Evolutionary conservation across 2,329 filamentous ascomycete species (phyloP).

Genomic region (Sporothrix phasma): DNA sequence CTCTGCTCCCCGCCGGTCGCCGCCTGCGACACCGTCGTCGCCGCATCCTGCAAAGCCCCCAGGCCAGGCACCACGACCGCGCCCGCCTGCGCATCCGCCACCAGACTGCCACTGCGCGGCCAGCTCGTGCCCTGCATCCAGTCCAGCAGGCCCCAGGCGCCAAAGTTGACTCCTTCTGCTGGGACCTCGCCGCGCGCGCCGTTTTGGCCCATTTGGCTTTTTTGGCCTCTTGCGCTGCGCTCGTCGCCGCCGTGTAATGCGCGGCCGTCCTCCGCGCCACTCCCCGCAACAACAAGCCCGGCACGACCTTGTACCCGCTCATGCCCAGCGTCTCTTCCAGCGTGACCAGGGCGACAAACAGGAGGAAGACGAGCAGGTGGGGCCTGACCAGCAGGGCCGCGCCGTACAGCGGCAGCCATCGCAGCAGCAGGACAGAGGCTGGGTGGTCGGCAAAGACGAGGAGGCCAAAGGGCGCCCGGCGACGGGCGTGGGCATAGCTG

Average conservation of each 20-base stretch:
- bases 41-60: background rate
- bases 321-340: constrained; percentile 57
- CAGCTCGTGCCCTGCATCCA: constrained; percentile 48
- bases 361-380: constrained; percentile 62
- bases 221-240: background rate
- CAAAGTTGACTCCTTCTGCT: constrained; percentile 43
- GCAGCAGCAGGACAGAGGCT: constrained; percentile 49
- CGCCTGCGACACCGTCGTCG: background rate
- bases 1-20: background rate
- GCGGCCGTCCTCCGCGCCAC: constrained; percentile 27
- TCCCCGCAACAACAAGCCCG: constrained; percentile 44
- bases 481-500: constrained; percentile 41
- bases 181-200: background rate
- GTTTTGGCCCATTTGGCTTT: too few relatives aligned
- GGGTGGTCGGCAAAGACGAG: constrained; percentile 60
- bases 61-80: background rate
- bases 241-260: constrained; percentile 29
- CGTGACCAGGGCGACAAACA: constrained; percentile 53
- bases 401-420: constrained; percentile 55
- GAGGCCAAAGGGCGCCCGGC: constrained; percentile 50
- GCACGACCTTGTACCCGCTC: constrained; percentile 55
- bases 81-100: constrained; percentile 38
- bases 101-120: constrained; percentile 37
- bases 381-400: constrained; percentile 55
- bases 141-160: constrained; percentile 52